These are phyloP conservation scores for Penicillium sp. DNA, from an alignment of 2,329 filamentous ascomycete genomes.

Conservation along the genomic window DNA sequence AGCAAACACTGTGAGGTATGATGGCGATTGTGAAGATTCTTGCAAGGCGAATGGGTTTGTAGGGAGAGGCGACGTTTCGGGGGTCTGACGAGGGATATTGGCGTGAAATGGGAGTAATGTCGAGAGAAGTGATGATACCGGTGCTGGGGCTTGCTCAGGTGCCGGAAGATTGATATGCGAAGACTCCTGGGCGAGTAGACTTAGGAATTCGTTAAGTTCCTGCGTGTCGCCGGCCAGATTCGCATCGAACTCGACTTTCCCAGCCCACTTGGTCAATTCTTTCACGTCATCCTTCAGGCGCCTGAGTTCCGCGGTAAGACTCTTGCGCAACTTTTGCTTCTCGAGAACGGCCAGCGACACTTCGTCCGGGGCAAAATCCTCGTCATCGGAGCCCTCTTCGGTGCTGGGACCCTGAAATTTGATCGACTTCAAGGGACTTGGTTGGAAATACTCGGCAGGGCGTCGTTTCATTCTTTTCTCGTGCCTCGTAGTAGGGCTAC, in stretches of 20 bases:
- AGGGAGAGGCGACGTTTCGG: constrained; percentile 40
- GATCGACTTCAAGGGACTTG: constrained; percentile 31
- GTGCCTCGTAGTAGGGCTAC: constrained; percentile 35
- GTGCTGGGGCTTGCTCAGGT: constrained; percentile 17
- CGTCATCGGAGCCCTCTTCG: constrained; percentile 13
- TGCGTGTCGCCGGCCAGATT: constrained; percentile 33
- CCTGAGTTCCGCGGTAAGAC: constrained; percentile 54
- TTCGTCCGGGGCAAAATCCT: constrained; percentile 5
- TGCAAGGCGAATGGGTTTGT: constrained; percentile 64
- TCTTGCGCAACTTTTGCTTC: constrained; percentile 52
- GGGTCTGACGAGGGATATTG: constrained; percentile 21
- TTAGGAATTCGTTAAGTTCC: constrained; percentile 29
- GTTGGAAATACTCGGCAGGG: constrained; percentile 19
- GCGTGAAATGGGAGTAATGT: constrained; percentile 41
- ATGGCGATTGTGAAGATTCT: constrained; percentile 53
- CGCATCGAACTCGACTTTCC: constrained; percentile 43
- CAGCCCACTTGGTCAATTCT: constrained; percentile 55
- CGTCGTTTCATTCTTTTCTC: constrained; percentile 27
- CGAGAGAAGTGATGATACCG: constrained; percentile 38
- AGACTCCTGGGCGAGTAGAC: constrained; percentile 29
- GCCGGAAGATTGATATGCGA: constrained; percentile 21
- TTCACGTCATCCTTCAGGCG: constrained; percentile 57
- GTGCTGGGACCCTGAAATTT: constrained; percentile 14
- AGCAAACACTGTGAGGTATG: constrained; percentile 67
- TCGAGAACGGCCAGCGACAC: constrained; percentile 28